Evolutionary conservation across 805 yeast genomes (phyloP), one percentile per base, ranked within the genome.

Genomic region (Debaryomyces tyrocola): DNA sequence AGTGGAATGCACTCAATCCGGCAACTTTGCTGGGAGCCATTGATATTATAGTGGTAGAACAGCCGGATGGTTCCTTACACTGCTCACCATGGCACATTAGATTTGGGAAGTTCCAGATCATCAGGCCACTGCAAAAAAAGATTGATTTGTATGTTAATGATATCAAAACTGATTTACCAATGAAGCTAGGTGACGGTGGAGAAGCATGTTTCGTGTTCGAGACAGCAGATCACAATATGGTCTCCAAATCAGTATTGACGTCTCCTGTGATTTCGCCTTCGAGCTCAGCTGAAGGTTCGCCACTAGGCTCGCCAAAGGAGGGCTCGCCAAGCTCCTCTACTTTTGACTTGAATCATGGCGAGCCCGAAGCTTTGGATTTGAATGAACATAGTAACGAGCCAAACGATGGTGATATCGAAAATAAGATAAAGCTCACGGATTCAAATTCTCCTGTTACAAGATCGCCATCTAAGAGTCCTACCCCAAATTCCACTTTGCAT

Each of bases 181-280:
- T 94, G 98, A 94, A 94, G 64, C 72, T 94, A 38, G 96, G 97
- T 12, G 99, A 94, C 50, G 96, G 95, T 6, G 99, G 99, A 11
- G 99, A 94, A 66, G 99, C 98, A 0, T 90, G 90, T 63, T 94
- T 94, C 61, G 98, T 94, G 36, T 92, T 94, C 69, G 96, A 90
- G 59, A 87, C 97, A 1, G 78, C 77, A 34, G 79, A 77, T 37
- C 59, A 64, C 8, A 70, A 70, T 33, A 78, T 80, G 48, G 84
- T 94, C 20, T 96, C 97, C 1, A 74, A 77, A 45, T 86, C 86
- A 48, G 76, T 90, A 52, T 80, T 90, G 54, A 88, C 97, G 0
- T 88, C 96, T 0, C 97, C 97, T 0, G 94, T 90, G 24, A 68
- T 86, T 28, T 80, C 87, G 46, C 84, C 88, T 1, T 68, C 75